phyloP scores from a whole-genome alignment of 192 early-diverging fungal genomes.

The Linnemannia hyalina region DNA sequence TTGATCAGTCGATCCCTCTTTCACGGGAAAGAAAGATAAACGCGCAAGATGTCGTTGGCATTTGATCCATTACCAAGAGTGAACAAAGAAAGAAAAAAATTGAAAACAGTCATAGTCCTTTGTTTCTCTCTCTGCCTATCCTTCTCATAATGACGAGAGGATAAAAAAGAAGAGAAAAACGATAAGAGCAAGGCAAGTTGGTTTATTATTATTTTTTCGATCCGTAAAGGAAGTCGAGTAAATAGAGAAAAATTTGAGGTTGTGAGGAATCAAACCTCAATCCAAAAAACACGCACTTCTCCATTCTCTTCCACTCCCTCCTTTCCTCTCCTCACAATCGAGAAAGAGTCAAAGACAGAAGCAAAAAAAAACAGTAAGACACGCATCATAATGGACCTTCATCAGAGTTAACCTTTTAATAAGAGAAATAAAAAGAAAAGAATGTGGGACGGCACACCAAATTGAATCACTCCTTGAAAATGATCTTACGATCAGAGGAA shows the following conservation, averaged over 20 bases:
- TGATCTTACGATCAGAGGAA: background rate
- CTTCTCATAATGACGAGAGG: too few relatives aligned
- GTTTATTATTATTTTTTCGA: too few relatives aligned
- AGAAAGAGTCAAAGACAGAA: background rate
- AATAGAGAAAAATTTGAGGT: background rate
- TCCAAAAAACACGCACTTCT: background rate
- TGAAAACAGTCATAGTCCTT: too few relatives aligned
- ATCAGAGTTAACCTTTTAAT: constrained; percentile 36
- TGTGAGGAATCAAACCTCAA: constrained; percentile 48
- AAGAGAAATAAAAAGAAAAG: background rate
- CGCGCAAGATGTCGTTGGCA: too few relatives aligned
- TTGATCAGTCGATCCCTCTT: too few relatives aligned
- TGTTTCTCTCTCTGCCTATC: too few relatives aligned
- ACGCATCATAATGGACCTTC: constrained; percentile 8
- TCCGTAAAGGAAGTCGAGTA: too few relatives aligned
- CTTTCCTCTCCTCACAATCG: background rate
- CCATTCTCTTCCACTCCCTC: background rate
- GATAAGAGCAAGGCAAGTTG: too few relatives aligned
- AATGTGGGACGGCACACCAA: constrained; percentile 43
- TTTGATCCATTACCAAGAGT: too few relatives aligned
- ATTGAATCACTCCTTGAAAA: constrained; percentile 14
- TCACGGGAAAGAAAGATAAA: too few relatives aligned
- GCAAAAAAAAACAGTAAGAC: background rate
- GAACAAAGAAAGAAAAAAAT: too few relatives aligned
- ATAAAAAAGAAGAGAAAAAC: too few relatives aligned